Base-by-base conservation (phyloP, 1,284 basidiomycete species). In the Ceratobasidium sp. region DNA sequence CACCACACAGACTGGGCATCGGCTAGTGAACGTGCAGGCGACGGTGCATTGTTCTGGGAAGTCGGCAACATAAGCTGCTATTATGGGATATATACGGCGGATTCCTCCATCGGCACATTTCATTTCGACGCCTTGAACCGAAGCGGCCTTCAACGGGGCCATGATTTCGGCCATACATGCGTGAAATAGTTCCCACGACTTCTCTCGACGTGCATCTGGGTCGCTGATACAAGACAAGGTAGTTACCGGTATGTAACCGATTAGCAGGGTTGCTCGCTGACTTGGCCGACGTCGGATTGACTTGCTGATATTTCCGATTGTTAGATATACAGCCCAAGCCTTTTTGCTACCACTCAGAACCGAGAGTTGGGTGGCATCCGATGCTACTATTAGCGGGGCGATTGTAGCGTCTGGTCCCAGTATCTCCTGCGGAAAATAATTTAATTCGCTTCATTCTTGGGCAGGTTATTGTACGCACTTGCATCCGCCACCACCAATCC, bases 21-120 rank as follows among this genome's bases (percentile, higher is more conserved):
- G 45, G 33, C 54, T 59, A n/a, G 54, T 22, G 8, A 19, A 11
- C 7, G 50, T 48, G 63, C 78, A 76, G 6, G 74, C 56, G 1
- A 79, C 56, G 0, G 78, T 54, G 22, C 74, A 76, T 50, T 79
- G 76, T 48, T 80, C 79, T 8, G 77, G 77, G 45, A 76, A 76
- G 44, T 80, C 79, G 1, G 78, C 79, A 29, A 79, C 62, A 47
- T 78, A 80, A 0, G 75, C 66, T 11, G 77, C 77, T 4, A 80
- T 73, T 24, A 79, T 73, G 0, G 78, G 78, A 63, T 60, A 67
- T 22, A 76, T 62, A 2, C 33, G 9, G 24, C 77, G 62, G 0
- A 74, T 63, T 8, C 47, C 11, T 5, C 73, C 74, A 48, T 78
- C 77, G 1, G 77, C 74, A 66, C 77, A 78, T 0, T 33, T 33